Evolutionary conservation across 352 stramenopile species (phyloP).

Genomic region (Blastocystis sp.): DNA sequence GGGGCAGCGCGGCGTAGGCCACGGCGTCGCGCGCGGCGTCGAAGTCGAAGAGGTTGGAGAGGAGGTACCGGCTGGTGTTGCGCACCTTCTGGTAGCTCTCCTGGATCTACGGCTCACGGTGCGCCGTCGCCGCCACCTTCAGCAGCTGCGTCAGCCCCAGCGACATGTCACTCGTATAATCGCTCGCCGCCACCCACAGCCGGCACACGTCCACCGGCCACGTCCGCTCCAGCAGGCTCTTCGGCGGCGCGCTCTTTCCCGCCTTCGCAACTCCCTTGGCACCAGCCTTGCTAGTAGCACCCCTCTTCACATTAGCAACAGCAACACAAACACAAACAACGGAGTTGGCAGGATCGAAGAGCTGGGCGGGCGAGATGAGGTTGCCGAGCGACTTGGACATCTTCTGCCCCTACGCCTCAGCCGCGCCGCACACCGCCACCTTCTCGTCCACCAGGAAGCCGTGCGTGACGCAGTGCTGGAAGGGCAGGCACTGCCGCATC

Average conservation of each 20-base stretch:
- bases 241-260: slow-evolving; percentile 76
- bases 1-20: neutral
- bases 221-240: neutral
- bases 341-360: slow-evolving; percentile 83
- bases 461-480: slow-evolving; percentile 94
- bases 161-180: slow-evolving; percentile 91
- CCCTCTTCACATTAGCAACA: slow-evolving; percentile 75
- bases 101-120: slow-evolving; percentile 72
- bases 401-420: slow-evolving; percentile 84
- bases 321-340: slow-evolving; percentile 79
- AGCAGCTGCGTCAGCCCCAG: slow-evolving; percentile 86
- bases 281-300: slow-evolving; percentile 72
- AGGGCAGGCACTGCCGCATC: slow-evolving; percentile 77
- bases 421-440: neutral
- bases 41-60: slow-evolving; percentile 72
- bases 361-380: slow-evolving; percentile 85
- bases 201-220: slow-evolving; percentile 86
- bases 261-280: slow-evolving; percentile 75
- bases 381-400: slow-evolving; percentile 98
- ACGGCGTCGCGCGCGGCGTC: neutral
- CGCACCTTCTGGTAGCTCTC: slow-evolving; percentile 85
- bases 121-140: slow-evolving; percentile 77
- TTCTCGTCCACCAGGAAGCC: slow-evolving; percentile 94
- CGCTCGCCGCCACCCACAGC: slow-evolving; percentile 92
- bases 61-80: slow-evolving; percentile 93